Conservation (phyloP, 495 filamentous ascomycete species). For the Penicillium flavigenum region DNA sequence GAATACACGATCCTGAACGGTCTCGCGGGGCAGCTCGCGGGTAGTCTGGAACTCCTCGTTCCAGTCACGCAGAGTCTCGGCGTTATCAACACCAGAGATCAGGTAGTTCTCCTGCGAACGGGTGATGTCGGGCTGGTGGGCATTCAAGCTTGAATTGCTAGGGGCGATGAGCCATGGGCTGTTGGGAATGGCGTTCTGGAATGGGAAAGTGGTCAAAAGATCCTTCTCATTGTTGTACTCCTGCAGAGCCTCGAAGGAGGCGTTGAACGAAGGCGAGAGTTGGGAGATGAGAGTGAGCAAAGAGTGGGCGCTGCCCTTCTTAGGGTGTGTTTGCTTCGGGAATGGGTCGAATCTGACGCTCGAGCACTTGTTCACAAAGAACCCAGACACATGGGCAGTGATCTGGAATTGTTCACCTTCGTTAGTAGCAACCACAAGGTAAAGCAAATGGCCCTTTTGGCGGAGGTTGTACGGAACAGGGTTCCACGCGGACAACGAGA, state of each 20-base stretch:
- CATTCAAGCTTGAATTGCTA: constrained; percentile 56
- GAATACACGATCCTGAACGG: constrained; percentile 94
- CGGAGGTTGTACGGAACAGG: constrained; percentile 88
- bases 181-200: constrained; percentile 88
- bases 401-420: constrained; percentile 94
- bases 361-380: constrained; percentile 92
- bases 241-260: constrained; percentile 70
- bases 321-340: constrained; percentile 58
- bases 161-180: constrained; percentile 88
- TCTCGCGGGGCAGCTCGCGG: constrained; percentile 86
- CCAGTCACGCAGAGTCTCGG: constrained; percentile 94
- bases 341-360: constrained; percentile 90
- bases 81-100: constrained; percentile 83
- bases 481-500: constrained; percentile 92
- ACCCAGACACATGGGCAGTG: constrained; percentile 88
- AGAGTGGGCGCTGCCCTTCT: constrained; percentile 69
- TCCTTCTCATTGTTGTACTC: constrained; percentile 80
- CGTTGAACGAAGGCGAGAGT: constrained; percentile 78
- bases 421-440: constrained; percentile 81
- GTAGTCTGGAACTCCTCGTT: constrained; percentile 99
- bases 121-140: constrained; percentile 79
- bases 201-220: constrained; percentile 87
- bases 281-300: constrained; percentile 74
- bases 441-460: constrained; percentile 90
- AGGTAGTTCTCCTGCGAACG: constrained; percentile 92